Percentiles rank a stretch among this genome's conserved stretches.
These are phyloP conservation scores for Schoenoplectus tabernaemontani DNA, from an alignment of 202 grass and related monocot genomes.

Conservation along the genomic window DNA sequence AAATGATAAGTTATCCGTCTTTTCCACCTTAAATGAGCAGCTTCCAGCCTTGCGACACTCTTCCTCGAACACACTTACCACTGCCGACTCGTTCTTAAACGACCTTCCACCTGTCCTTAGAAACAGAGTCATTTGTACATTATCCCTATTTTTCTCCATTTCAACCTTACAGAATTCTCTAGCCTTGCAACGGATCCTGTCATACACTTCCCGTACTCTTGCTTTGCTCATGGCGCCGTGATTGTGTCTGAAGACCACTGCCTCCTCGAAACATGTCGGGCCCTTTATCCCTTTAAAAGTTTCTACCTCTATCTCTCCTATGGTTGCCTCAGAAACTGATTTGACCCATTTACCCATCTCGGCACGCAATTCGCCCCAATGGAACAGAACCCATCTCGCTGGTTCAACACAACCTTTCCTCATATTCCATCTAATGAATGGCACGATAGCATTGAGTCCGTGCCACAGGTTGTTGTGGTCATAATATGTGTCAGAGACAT, in stretches of 20 bases:
- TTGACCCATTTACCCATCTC: constrained; percentile 38
- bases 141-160: neutral
- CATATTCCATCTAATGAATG: constrained; percentile 43
- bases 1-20: constrained; percentile 42
- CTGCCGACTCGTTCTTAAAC: constrained; percentile 51
- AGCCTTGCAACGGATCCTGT: constrained; percentile 51
- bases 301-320: constrained; percentile 32
- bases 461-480: constrained; percentile 59
- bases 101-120: constrained; percentile 33
- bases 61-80: constrained; percentile 30
- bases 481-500: constrained; percentile 58
- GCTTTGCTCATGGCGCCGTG: constrained; percentile 13
- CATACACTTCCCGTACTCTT: constrained; percentile 30
- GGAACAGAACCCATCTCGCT: constrained; percentile 48
- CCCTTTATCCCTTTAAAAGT: constrained; percentile 26
- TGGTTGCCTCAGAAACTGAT: constrained; percentile 23
- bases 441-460: constrained; percentile 38
- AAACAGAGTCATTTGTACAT: constrained; percentile 39
- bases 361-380: constrained; percentile 37
- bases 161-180: constrained; percentile 36
- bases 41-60: constrained; percentile 27
- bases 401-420: constrained; percentile 27
- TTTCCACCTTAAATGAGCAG: constrained; percentile 31
- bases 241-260: constrained; percentile 45
- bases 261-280: constrained; percentile 42